Conservation (phyloP, 2,329 filamentous ascomycete species). For the Alternaria viburni region DNA sequence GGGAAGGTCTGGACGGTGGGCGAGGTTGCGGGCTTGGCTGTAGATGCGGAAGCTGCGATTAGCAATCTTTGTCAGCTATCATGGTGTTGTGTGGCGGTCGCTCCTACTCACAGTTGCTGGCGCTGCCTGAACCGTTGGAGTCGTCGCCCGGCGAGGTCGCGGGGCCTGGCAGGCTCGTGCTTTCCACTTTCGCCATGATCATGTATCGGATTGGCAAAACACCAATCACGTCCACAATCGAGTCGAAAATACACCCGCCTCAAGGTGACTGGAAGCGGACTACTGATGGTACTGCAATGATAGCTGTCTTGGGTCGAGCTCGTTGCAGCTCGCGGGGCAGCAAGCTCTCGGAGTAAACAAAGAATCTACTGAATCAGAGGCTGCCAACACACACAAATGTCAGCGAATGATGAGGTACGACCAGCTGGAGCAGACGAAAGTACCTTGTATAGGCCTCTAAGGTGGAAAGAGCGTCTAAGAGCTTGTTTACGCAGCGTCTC, state of each 20-base stretch:
- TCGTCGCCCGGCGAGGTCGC: conserved; percentile 37
- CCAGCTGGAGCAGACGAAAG: neutral
- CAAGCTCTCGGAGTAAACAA: conserved; percentile 30
- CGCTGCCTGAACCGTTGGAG: conserved; percentile 35
- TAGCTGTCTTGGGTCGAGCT: conserved; percentile 14
- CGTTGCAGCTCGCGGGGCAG: conserved; percentile 19
- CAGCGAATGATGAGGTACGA: conserved; percentile 20
- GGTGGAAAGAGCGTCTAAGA: conserved; percentile 8
- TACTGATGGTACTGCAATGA: conserved; percentile 5
- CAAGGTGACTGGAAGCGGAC: conserved; percentile 1
- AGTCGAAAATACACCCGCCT: neutral
- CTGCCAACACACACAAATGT: conserved; percentile 29
- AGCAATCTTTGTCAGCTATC: conserved; percentile 24
- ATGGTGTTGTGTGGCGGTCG: neutral
- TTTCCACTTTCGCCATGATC: conserved; percentile 35
- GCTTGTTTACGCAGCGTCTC: conserved; percentile 14
- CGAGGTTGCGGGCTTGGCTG: conserved; percentile 39
- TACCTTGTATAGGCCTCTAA: conserved; percentile 25
- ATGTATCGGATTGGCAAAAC: conserved; percentile 19
- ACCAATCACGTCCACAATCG: conserved; percentile 13
- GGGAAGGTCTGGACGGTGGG: conserved; percentile 61
- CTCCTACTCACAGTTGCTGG: conserved; percentile 41
- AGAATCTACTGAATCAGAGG: conserved; percentile 25
- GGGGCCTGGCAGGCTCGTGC: conserved; percentile 34
- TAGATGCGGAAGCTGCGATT: conserved; percentile 39